Conservation (phyloP, 140 eudicot species). For the Senecio squalidus region DNA sequence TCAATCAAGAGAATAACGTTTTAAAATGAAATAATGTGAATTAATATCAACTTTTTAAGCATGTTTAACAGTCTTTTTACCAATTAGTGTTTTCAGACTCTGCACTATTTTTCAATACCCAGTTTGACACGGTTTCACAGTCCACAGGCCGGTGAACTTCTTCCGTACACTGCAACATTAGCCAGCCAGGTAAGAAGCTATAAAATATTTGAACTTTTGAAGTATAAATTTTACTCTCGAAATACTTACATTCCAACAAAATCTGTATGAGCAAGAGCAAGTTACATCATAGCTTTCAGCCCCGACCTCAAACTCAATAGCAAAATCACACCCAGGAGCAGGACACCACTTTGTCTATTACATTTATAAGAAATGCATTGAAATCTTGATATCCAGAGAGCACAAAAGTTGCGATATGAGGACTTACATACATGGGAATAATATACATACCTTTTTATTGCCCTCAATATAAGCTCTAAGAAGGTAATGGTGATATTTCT, state of each 20-base stretch:
- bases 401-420: neutral
- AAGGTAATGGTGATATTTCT: slow-evolving; percentile 6
- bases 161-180: slow-evolving; percentile 21
- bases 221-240: neutral
- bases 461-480: slow-evolving; percentile 3
- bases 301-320: slow-evolving; percentile 3
- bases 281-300: neutral
- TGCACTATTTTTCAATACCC: slow-evolving; percentile 3
- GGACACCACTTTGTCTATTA: slow-evolving; percentile 10
- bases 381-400: neutral
- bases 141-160: slow-evolving; percentile 46
- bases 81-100: slow-evolving; percentile 20
- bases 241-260: slow-evolving; percentile 11
- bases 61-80: slow-evolving; percentile 12
- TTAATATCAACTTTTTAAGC: no score
- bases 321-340: slow-evolving; percentile 11
- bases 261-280: neutral
- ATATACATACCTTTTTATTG: neutral
- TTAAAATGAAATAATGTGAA: no score
- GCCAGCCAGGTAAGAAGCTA: neutral
- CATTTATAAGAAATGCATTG: neutral
- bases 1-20: no score
- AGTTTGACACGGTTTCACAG: neutral
- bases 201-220: slow-evolving; percentile 1
- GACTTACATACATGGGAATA: neutral